Conservation (phyloP, 805 yeast species). For the Zygosaccharomyces lentus region DNA sequence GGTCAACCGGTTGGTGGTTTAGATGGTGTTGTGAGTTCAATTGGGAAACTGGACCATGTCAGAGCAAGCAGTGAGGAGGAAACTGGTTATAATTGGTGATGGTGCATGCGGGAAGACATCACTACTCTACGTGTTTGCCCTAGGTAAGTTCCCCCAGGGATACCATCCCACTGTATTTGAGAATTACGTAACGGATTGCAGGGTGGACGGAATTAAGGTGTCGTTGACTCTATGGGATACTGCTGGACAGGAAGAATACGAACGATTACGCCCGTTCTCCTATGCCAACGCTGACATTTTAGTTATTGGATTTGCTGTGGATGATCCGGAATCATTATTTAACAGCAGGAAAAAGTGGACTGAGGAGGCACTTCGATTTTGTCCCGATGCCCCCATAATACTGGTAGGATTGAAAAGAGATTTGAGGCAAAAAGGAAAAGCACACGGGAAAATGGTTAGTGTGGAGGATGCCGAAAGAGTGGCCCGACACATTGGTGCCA, state of each 20-base stretch:
- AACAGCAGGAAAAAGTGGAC: conserved; percentile 87
- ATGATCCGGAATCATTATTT: conserved; percentile 77
- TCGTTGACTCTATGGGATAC: conserved; percentile 91
- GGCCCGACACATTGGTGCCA: conserved; percentile 78
- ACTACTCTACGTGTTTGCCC: conserved; percentile 80
- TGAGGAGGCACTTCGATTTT: conserved; percentile 71
- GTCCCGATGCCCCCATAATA: conserved; percentile 74
- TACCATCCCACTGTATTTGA: conserved; percentile 94
- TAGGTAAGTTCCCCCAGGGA: conserved; percentile 90
- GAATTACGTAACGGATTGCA: conserved; percentile 88
- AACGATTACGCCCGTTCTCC: conserved; percentile 79
- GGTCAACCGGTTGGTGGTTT: background rate
- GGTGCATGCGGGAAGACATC: conserved; percentile 96
- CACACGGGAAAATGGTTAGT: conserved; percentile 47
- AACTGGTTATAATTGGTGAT: conserved; percentile 88
- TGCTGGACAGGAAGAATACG: conserved; percentile 96
- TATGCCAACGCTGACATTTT: conserved; percentile 85
- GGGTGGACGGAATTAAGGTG: conserved; percentile 90
- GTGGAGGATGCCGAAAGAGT: conserved; percentile 56
- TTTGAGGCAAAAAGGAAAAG: conserved; percentile 42
- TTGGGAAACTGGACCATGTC: conserved; percentile 19
- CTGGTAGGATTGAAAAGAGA: conserved; percentile 85
- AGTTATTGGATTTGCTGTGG: conserved; percentile 79
- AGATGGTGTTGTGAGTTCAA: conserved; percentile 1
- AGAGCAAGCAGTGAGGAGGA: conserved; percentile 49